A percentile compares a stretch with the other conserved stretches of the same genome.
These are phyloP conservation scores for Pseudopyrenochaeta lycopersici DNA, from an alignment of 2,329 filamentous ascomycete species.

Conservation along the genomic window DNA sequence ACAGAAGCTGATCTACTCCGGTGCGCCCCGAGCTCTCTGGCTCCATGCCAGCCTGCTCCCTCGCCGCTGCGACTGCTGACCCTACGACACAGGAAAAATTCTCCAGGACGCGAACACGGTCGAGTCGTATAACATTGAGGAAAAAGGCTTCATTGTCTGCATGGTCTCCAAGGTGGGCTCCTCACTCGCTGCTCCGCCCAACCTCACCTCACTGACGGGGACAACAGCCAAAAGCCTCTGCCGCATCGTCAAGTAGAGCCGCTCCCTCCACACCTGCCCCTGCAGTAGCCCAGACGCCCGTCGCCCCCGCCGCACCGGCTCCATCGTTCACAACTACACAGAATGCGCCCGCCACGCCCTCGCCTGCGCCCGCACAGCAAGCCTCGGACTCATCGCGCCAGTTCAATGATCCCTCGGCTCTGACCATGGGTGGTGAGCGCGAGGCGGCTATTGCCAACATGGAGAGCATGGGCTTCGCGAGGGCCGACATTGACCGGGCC, in stretches of 20 bases:
- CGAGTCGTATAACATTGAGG: constrained; percentile 96
- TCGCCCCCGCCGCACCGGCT: constrained; percentile 64
- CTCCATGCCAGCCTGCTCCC: constrained; percentile 17
- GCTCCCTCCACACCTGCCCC: constrained; percentile 67
- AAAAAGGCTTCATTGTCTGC: constrained; percentile 99
- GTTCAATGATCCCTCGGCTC: constrained; percentile 79
- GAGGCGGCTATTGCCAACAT: constrained; percentile 87
- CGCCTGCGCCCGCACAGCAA: constrained; percentile 58
- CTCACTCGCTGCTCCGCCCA: constrained; percentile 8
- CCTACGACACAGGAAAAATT: constrained; percentile 79
- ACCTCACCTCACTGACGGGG: constrained; percentile 26
- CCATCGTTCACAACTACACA: constrained; percentile 58
- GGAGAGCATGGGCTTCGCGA: constrained; percentile 96
- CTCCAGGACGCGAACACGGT: constrained; percentile 97
- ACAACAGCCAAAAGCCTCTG: constrained; percentile 73
- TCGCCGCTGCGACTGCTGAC: constrained; percentile 32
- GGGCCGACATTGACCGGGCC: constrained; percentile 86
- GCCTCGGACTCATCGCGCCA: constrained; percentile 39
- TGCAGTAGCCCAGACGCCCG: constrained; percentile 57
- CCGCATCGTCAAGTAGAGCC: constrained; percentile 58
- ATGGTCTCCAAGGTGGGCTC: constrained; percentile 89
- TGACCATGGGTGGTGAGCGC: constrained; percentile 85
- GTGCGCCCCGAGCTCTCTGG: constrained; percentile 60
- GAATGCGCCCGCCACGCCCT: constrained; percentile 61
- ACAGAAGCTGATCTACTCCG: constrained; percentile 98